Evolutionary conservation across 2,329 filamentous ascomycete genomes (phyloP), one percentile per base, ranked within the genome.

Genomic region (Colletotrichum falcatum): DNA sequence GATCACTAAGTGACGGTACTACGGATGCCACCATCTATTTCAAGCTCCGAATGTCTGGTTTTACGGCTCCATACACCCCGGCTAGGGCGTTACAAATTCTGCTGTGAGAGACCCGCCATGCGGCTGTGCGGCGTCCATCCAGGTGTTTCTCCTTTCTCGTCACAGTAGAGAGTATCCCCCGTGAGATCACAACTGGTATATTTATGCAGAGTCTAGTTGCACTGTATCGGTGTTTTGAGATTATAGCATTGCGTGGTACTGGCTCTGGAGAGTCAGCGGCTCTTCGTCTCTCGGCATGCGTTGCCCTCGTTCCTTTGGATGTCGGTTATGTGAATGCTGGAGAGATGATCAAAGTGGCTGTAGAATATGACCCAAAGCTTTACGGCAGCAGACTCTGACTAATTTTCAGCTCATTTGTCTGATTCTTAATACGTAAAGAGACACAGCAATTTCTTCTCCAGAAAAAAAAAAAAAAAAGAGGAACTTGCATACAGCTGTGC

Each of bases 201-300:
- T 14, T 26, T 48, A 14, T 2, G 46, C 9, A 23, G 12, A 48
- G n/a, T n/a, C 20, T 46, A n/a, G 20, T 11, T 46, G 8, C 20
- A 46, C 8, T 11, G 6, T 23, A 0, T 1, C 5, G 9, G 23
- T 23, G 1, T 14, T n/a, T 48, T 23, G n/a, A 0, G 12, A 12
- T 23, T 48, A 8, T 12, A 12, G 3, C 44, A 26, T 14, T 14
- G 26, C 12, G 5, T 1, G 1, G 11, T 0, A 26, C 11, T 26
- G 4, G 5, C 3, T 26, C 12, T 23, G 1, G 2, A 26, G 5
- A 4, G 2, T 6, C 6, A 23, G 1, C 7, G 16, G 6, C 1
- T 14, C n/a, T 49, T 1, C 1, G 18, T 2, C 18, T 18, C 18
- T 42, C 16, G 3, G 2, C 37, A 39, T 39, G 14, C 14, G 37